Base-by-base conservation (phyloP, 257 asterid genomes). In the Lavandula angustifolia region DNA sequence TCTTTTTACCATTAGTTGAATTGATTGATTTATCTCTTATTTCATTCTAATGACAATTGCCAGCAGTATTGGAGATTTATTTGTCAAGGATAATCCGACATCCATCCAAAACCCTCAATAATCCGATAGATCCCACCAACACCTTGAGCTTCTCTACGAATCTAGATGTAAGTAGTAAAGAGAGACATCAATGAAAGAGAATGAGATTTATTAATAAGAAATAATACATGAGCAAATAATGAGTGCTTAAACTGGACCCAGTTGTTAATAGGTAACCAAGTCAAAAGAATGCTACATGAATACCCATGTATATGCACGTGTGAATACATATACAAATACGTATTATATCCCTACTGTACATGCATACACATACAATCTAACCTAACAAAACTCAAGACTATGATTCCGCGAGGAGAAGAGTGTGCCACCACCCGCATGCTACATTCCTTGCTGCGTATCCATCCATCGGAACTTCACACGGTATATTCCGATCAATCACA, bases 371-470 rank as follows among this genome's bases (percentile, higher is more conserved):
- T 61, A 65, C 47, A 53, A 51, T 66, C 87, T 82, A 80, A 73
- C 72, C 98, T 88, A 84, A 51, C 95, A 88, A 91, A 88, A 91
- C 66, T 89, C 83, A 92, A 14, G 77, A 76, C 6, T 82, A 80
- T 54, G 91, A 75, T 60, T 79, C 96, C 3, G 88, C 88, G 53
- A 92, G 80, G 68, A 90, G 69, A 70, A 92, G 95, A 31, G 99
- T 92, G 80, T 92, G 99, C 99, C 99, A 92, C 97, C 99, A 92
- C n/a, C 99, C 99, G 60, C 97, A 92, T 4, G 92, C 89, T 54
- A 89, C 92, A 4, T 81, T 84, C 79, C 68, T 87, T 0, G 88
- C 80, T 2, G 56, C 51, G 29, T 69, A 77, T 40, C 87, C 96
- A 4, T 85, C 97, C 6, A 82, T 37, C 37, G 79, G 4, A 38